Evolutionary conservation across 2,329 filamentous ascomycete genomes (phyloP).

Genomic region (Metarhizium guizhouense): DNA sequence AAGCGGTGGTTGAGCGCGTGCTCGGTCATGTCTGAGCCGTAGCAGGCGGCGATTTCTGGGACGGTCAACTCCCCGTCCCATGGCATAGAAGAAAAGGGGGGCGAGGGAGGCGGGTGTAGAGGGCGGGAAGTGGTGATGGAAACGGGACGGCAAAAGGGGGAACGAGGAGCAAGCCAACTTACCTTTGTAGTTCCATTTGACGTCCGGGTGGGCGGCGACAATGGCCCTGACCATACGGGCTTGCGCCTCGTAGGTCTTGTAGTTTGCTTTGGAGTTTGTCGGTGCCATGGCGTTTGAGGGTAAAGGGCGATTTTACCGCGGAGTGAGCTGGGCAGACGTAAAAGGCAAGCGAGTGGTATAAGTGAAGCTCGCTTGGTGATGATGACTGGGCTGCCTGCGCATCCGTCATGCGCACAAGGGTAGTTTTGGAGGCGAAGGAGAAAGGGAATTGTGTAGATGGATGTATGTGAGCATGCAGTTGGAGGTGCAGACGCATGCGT

Average conservation of each 20-base stretch:
- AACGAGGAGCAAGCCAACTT: slow-evolving; percentile 19
- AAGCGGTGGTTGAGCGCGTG: slow-evolving; percentile 43
- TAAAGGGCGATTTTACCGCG: background rate
- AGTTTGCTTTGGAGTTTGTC: slow-evolving; percentile 37
- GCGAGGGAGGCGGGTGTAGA: background rate
- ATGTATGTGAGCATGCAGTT: too few species aligned
- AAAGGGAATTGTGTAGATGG: too few species aligned
- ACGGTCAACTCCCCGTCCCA: slow-evolving; percentile 22
- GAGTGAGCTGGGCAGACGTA: background rate
- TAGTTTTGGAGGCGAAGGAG: too few species aligned
- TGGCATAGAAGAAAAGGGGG: background rate
- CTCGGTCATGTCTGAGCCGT: slow-evolving; percentile 39
- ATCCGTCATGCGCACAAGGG: too few species aligned
- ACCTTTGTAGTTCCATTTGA: slow-evolving; percentile 55
- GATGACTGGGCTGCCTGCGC: too few species aligned
- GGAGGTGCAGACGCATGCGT: background rate
- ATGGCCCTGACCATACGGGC: slow-evolving; percentile 53
- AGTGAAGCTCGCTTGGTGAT: too few species aligned
- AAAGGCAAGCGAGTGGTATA: background rate
- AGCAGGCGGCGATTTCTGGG: slow-evolving; percentile 38
- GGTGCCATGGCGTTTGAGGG: slow-evolving; percentile 32
- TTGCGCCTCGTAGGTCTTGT: slow-evolving; percentile 51
- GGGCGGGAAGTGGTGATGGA: background rate
- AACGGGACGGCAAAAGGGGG: slow-evolving; percentile 3
- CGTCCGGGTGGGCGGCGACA: slow-evolving; percentile 43